Conservation (phyloP, 2,329 filamentous ascomycete species). For the Fusarium decemcellulare region DNA sequence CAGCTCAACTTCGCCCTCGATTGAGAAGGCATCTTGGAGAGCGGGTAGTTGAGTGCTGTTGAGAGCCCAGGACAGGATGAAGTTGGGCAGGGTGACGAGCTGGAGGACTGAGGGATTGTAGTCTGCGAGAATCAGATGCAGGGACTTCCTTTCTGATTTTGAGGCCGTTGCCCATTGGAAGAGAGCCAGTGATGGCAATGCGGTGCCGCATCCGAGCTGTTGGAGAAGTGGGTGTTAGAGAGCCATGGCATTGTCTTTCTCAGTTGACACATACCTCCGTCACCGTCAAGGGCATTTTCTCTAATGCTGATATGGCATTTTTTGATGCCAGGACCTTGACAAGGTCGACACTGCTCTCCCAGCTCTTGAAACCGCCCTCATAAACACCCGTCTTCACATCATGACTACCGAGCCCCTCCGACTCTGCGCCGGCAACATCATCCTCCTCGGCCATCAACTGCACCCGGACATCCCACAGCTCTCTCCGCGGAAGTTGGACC, state of each 20-base stretch:
- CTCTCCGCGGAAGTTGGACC: conserved; percentile 76
- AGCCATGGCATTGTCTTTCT: background rate
- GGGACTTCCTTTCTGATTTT: conserved; percentile 42
- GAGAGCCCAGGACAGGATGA: conserved; percentile 78
- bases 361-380: conserved; percentile 91
- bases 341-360: conserved; percentile 88
- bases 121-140: conserved; percentile 79
- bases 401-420: conserved; percentile 71
- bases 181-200: conserved; percentile 78
- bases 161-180: conserved; percentile 70
- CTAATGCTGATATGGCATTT: conserved; percentile 52
- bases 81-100: conserved; percentile 84
- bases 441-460: conserved; percentile 84
- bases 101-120: conserved; percentile 85
- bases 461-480: conserved; percentile 85
- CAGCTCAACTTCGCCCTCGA: conserved; percentile 75
- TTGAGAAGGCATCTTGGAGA: conserved; percentile 62
- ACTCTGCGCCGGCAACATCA: conserved; percentile 53
- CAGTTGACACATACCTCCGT: conserved; percentile 65
- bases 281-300: conserved; percentile 57
- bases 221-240: conserved; percentile 30
- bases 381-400: conserved; percentile 88
- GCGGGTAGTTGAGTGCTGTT: conserved; percentile 54
- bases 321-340: conserved; percentile 74
- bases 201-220: conserved; percentile 84